These are phyloP conservation scores for Kwoniella dejecticola DNA, from an alignment of 768 basidiomycete genomes.

Conservation along the genomic window DNA sequence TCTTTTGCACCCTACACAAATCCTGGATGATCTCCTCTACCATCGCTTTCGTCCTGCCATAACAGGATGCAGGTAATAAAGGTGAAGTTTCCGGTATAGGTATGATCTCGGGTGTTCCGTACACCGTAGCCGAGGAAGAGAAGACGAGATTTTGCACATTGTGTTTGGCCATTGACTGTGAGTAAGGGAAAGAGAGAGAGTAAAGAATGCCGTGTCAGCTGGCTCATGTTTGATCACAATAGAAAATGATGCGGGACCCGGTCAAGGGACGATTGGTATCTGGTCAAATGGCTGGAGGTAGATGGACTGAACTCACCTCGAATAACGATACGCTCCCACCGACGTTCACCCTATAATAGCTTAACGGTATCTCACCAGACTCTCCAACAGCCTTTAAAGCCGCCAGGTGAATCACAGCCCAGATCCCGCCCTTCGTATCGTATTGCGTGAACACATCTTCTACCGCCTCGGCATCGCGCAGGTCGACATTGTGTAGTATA, in stretches of 20 bases:
- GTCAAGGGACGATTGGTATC: no score
- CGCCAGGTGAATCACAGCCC: constrained; percentile 95
- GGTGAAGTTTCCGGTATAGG: constrained; percentile 93
- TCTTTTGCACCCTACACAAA: constrained; percentile 61
- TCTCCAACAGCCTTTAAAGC: constrained; percentile 98
- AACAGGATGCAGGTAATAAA: constrained; percentile 84
- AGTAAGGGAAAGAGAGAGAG: neutral
- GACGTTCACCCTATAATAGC: constrained; percentile 95
- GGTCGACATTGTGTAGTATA: constrained; percentile 62
- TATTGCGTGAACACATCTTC: constrained; percentile 79
- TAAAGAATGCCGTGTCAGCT: no score
- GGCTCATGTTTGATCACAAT: no score
- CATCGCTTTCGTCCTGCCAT: constrained; percentile 96
- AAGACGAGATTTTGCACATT: constrained; percentile 87
- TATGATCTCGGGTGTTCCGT: constrained; percentile 86
- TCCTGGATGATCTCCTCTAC: constrained; percentile 86
- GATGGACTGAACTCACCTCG: constrained; percentile 50
- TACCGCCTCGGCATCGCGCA: constrained; percentile 72
- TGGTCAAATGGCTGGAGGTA: no score
- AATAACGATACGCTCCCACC: constrained; percentile 80
- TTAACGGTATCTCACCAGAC: constrained; percentile 85
- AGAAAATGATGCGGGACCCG: no score
- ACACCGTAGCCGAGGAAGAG: constrained; percentile 97
- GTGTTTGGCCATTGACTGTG: constrained; percentile 78
- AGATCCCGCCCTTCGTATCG: constrained; percentile 78